Percentiles rank a stretch among this genome's conserved stretches.
Conservation (phyloP, 1,139 yeast species). For the Insectozyma bohioensis region DNA sequence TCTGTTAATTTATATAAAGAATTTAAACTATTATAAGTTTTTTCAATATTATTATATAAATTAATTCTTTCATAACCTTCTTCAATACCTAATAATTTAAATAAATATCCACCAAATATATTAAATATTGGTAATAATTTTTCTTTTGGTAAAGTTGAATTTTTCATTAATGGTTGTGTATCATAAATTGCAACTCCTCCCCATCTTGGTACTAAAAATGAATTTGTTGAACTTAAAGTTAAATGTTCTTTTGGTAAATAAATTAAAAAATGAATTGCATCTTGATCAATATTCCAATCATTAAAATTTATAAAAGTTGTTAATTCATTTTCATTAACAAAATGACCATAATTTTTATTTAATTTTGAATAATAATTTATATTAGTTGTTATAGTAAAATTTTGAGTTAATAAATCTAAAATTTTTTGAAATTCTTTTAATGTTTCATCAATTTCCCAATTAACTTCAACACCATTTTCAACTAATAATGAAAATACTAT, state of each 20-base stretch:
- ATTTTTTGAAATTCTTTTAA: conserved; percentile 27
- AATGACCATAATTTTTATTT: conserved; percentile 27
- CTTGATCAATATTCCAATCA: conserved; percentile 72
- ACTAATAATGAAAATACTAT: conserved; percentile 58
- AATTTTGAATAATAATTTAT: conserved; percentile 65
- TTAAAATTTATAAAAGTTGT: conserved; percentile 75
- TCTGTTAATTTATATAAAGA: conserved; percentile 17
- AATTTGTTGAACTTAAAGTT: conserved; percentile 51
- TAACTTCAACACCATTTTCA: conserved; percentile 39
- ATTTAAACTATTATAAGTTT: conserved; percentile 29
- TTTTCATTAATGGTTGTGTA: conserved; percentile 29
- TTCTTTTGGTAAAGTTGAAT: conserved; percentile 25
- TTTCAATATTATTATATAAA: conserved; percentile 51
- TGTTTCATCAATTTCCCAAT: conserved; percentile 41
- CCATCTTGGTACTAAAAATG: conserved; percentile 89
- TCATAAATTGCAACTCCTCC: conserved; percentile 66
- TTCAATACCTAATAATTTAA: conserved; percentile 65
- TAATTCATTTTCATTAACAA: conserved; percentile 46
- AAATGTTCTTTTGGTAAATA: conserved; percentile 60
- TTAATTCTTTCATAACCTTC: conserved; percentile 49
- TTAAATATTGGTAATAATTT: conserved; percentile 64
- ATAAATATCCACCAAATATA: conserved; percentile 71
- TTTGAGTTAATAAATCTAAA: conserved; percentile 47
- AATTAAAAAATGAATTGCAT: conserved; percentile 67
- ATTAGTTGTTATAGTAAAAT: conserved; percentile 78